A percentile compares a stretch with the other conserved stretches of the same genome.
These are phyloP conservation scores for Apiospora malaysiana DNA, from an alignment of 2,329 filamentous ascomycete genomes.

Conservation along the genomic window DNA sequence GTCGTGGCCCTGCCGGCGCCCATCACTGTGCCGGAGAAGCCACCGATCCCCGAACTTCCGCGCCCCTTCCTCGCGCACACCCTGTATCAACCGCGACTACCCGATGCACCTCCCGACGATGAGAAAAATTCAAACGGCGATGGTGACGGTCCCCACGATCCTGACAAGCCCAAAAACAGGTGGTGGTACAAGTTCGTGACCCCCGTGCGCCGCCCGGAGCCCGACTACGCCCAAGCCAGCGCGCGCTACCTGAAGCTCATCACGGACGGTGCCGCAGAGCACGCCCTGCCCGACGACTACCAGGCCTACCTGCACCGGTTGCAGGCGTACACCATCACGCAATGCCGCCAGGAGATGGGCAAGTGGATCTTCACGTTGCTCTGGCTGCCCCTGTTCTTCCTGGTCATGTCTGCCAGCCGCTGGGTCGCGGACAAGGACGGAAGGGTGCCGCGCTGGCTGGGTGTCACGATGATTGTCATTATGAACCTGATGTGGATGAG, in stretches of 20 bases:
- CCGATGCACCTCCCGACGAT: constrained; percentile 32
- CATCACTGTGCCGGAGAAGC: constrained; percentile 68
- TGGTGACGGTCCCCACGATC: constrained; percentile 24
- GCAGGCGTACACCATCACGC: constrained; percentile 74
- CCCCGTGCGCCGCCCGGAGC: constrained; percentile 62
- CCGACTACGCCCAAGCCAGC: constrained; percentile 81
- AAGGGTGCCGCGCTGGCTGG: constrained; percentile 71
- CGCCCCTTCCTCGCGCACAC: constrained; percentile 83
- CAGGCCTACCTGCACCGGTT: constrained; percentile 73
- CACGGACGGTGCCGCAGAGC: constrained; percentile 77
- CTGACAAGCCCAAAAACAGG: constrained; percentile 36
- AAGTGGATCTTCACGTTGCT: constrained; percentile 63
- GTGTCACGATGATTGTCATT: constrained; percentile 51
- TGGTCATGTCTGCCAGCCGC: constrained; percentile 50
- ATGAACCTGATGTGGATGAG: constrained; percentile 60
- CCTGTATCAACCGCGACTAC: constrained; percentile 70
- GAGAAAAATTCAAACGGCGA: constrained; percentile 25
- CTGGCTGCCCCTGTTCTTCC: constrained; percentile 62
- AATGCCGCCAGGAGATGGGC: constrained; percentile 69
- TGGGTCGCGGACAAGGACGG: constrained; percentile 67
- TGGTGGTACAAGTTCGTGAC: constrained; percentile 55
- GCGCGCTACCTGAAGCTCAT: constrained; percentile 84
- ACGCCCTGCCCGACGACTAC: constrained; percentile 80
- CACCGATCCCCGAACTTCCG: constrained; percentile 57
- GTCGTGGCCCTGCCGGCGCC: constrained; percentile 72